Evolutionary conservation across 2,329 filamentous ascomycete species (phyloP), one percentile per base, ranked within the genome.

Genomic region (Pseudogymnoascus sp.): DNA sequence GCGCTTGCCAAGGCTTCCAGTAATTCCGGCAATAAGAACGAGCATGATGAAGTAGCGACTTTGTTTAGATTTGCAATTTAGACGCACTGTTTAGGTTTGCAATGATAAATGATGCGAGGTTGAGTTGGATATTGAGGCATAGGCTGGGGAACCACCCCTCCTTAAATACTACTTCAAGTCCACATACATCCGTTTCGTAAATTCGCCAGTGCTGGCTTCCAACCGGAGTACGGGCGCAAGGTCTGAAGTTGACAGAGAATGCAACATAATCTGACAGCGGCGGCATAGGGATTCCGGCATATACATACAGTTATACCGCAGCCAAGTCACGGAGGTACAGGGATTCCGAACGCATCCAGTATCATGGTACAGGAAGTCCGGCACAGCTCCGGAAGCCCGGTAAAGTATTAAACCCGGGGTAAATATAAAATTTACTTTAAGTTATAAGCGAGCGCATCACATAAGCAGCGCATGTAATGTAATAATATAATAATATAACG

Each of bases 21-120:
- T 75, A 14, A 73, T 70, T 31, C 75, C 75, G 10, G 71, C 72
- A 59, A 77, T 72, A 18, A 76, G 71, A 16, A 77, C 69, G 28
- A 77, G 69, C 74, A 77, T 76, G 31, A 10, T 60, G 28, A 25
- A 50, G 12, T 50, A 14, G 11, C 11, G 18, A 12, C 6, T n/a
- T 40, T 16, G 28, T 40, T 23, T 23, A 21, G 7, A 11, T 10
- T 11, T 42, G 3, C 38, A 31, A 10, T 44, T 23, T 44, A 2
- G 3, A 12, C n/a, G 21, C 11, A 50, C 5, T 28, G 44, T 25
- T 50, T 50, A 4, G 11, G 6, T n/a, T 50, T 50, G 12, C 5
- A 50, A 50, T 28, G 21, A 28, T 21, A 18, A 14, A 23, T 23
- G 38, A 47, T 47, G 42, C 5, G 42, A 47, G 1, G 5, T 47